A percentile compares a stretch with the other conserved stretches of the same genome.
Conservation (phyloP, 2,329 filamentous ascomycete genomes). For the Onygena corvina region DNA sequence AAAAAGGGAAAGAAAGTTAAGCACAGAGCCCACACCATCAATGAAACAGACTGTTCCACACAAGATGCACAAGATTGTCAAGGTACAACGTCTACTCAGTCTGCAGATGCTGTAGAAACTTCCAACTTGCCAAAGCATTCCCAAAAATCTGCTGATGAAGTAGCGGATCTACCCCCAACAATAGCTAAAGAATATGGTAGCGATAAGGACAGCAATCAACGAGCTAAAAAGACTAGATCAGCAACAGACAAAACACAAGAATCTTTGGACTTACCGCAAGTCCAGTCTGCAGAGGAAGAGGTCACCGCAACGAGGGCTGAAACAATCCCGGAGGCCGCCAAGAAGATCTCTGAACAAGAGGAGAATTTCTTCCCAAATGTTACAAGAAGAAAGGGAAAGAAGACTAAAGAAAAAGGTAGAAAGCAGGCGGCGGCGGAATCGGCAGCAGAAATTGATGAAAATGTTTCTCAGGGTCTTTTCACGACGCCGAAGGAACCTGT, state of each 20-base stretch:
- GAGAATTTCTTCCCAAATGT: background rate
- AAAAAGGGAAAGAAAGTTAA: constrained; percentile 6
- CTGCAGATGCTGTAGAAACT: too few relatives aligned
- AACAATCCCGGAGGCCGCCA: background rate
- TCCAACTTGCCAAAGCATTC: background rate
- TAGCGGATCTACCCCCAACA: background rate
- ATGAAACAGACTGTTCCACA: background rate
- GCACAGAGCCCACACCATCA: background rate
- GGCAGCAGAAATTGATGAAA: background rate
- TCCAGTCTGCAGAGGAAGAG: background rate
- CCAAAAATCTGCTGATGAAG: background rate
- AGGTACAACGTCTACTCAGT: background rate
- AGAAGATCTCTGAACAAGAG: background rate
- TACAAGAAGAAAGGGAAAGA: constrained; percentile 1
- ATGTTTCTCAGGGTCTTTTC: background rate
- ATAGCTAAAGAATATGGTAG: background rate
- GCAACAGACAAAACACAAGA: background rate
- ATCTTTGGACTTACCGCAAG: background rate
- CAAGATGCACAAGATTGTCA: background rate
- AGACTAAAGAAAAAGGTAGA: background rate
- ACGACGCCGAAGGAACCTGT: background rate
- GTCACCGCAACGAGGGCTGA: background rate
- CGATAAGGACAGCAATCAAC: background rate
- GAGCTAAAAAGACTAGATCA: background rate
- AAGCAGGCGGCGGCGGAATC: background rate